Conservation (phyloP, 805 yeast species). For the baker's yeast (Saccharomyces cerevisiae) region DNA sequence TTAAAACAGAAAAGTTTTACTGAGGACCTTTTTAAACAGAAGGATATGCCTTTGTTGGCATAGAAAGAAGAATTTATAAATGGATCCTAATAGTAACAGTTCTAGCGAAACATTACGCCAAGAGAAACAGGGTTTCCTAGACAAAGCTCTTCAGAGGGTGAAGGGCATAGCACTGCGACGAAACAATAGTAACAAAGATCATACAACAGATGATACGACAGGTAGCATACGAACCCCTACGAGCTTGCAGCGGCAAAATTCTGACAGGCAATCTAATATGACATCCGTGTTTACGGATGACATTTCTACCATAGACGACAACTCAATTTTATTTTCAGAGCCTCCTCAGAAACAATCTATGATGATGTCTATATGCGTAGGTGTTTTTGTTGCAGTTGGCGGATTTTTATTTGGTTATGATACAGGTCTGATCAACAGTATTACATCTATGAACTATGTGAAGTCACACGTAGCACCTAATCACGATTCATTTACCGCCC, state of each 20-base stretch:
- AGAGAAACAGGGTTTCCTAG: conserved; percentile 2
- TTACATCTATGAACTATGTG: conserved; percentile 69
- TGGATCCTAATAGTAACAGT: neutral
- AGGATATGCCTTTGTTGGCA: neutral
- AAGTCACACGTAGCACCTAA: conserved; percentile 45
- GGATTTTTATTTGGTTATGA: conserved; percentile 87
- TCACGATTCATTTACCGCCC: conserved; percentile 42
- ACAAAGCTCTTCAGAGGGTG: conserved; percentile 3
- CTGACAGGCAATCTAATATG: neutral
- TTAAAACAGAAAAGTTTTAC: neutral
- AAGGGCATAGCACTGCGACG: conserved; percentile 2
- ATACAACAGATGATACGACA: neutral
- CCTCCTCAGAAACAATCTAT: conserved; percentile 40
- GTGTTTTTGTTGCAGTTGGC: conserved; percentile 80
- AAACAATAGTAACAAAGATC: neutral
- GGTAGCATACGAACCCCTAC: neutral
- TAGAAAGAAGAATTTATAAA: neutral
- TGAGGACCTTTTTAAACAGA: neutral
- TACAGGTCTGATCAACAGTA: conserved; percentile 76
- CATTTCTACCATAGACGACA: conserved; percentile 7
- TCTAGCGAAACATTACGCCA: neutral
- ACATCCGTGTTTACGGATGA: neutral
- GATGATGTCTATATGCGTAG: conserved; percentile 62
- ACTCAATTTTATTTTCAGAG: conserved; percentile 19
- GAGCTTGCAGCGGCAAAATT: neutral